These are phyloP conservation scores for Phalaenopsis aphrodite DNA, from an alignment of 106 monocot genomes.

Conservation along the genomic window DNA sequence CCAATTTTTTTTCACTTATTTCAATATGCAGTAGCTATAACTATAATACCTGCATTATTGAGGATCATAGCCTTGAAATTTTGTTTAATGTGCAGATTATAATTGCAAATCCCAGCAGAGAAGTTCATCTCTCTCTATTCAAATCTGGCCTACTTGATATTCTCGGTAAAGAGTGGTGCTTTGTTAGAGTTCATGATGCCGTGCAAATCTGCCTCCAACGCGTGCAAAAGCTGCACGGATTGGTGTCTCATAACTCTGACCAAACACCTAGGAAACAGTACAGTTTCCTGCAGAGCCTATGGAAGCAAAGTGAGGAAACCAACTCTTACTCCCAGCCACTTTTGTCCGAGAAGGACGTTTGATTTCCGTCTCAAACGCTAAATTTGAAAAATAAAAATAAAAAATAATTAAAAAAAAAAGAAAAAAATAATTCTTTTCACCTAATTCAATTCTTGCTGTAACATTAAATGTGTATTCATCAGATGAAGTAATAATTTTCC, in stretches of 20 bases:
- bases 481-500: background rate
- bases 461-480: background rate
- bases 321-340: background rate
- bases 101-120: constrained; percentile 80
- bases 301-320: constrained; percentile 26
- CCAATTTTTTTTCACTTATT: no score
- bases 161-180: constrained; percentile 83
- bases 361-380: background rate
- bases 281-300: constrained; percentile 26
- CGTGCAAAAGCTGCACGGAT: constrained; percentile 38
- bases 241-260: constrained; percentile 9
- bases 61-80: constrained; percentile 1
- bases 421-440: no score
- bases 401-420: no score
- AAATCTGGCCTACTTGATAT: constrained; percentile 66
- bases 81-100: constrained; percentile 43
- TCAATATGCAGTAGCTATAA: no score
- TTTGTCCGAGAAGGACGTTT: constrained; percentile 22
- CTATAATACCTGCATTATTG: background rate
- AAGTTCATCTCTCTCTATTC: constrained; percentile 65
- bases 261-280: constrained; percentile 11
- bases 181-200: constrained; percentile 92
- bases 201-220: constrained; percentile 86
- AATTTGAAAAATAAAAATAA: background rate
- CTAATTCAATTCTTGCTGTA: background rate